Conservation (phyloP, 139 green algal genomes). For the Closterium sp. region DNA sequence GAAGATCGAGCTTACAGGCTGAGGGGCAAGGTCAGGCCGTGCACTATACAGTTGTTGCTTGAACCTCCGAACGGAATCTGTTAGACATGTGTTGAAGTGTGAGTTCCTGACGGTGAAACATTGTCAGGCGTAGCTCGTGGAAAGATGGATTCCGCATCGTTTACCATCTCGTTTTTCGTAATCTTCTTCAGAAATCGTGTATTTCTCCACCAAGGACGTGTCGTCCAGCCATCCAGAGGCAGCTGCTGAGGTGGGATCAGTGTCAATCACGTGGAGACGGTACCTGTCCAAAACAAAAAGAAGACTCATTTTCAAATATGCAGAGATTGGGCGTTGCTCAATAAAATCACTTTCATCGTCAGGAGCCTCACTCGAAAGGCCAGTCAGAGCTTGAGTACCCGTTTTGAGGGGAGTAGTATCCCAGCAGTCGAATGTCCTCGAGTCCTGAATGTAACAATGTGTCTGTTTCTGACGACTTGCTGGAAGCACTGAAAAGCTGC, state of each 20-base stretch:
- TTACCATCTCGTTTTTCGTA: conserved; percentile 79
- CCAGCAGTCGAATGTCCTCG: conserved; percentile 75
- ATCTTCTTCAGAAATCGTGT: conserved; percentile 91
- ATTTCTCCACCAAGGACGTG: conserved; percentile 92
- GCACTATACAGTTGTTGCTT: neutral
- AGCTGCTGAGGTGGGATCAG: conserved; percentile 78
- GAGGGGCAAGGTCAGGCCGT: neutral
- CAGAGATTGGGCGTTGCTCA: neutral
- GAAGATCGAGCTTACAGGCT: neutral
- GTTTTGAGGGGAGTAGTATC: conserved; percentile 90
- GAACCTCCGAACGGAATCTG: neutral
- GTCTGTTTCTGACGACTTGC: neutral
- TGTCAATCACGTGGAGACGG: conserved; percentile 85
- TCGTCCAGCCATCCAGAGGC: conserved; percentile 95
- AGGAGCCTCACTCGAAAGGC: neutral
- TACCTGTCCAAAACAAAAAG: conserved; percentile 23
- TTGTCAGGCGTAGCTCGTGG: neutral
- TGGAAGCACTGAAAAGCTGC: conserved; percentile 70
- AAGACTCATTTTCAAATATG: neutral
- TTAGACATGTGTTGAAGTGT: neutral
- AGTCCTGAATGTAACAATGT: neutral
- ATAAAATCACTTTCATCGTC: neutral
- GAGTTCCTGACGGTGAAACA: neutral
- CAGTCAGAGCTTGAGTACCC: conserved; percentile 45
- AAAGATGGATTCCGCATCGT: neutral